Evolutionary conservation across 768 basidiomycete genomes (phyloP), one percentile per base, ranked within the genome.

Genomic region (Suillus paluster): DNA sequence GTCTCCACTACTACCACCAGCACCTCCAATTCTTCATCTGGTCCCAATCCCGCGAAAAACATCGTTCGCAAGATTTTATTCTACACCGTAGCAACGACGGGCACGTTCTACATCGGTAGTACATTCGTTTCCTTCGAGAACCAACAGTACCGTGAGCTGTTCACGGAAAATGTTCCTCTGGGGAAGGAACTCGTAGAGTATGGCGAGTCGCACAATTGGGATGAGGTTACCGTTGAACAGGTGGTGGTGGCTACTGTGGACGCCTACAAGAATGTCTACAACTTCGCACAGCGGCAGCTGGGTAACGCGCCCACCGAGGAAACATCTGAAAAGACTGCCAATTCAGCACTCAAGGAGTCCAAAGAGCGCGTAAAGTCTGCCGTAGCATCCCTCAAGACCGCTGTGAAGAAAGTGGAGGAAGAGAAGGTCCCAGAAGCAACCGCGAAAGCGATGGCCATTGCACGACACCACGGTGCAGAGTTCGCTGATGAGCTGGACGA

Each of bases 61-160:
- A 61, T 86, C 58, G 75, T 92, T 50, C 83, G 87, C 60, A 81
- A 78, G 57, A 76, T 94, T 57, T 71, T 96, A 36, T 79, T 89
- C 75, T 86, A 90, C 58, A 88, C 92, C 17, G 77, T 89, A 46
- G 81, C 86, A 11, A 81, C 86, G 23, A 85, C 86, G 19, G 85
- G 89, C 53, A 86, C 88, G 19, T 94, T 95, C 80, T 97, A 95
- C 81, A 78, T 88, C 62, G 86, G 89, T 56, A 94, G 94, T 75
- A 85, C 89, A 10, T 90, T 92, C 74, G 78, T 87, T 61, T 86
- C 93, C 23, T 90, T 91, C 79, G 84, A 90, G 68, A 88, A 85
- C 74, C 89, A 88, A 66, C 74, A 80, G 2, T 97, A 96, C 80
- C 88, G 91, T 71, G 91, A 96, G 66, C 83, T 97, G 72, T 97